phyloP scores from a whole-genome alignment of 225 moss, liverwort and hornwort species.

The Climacium dendroides region DNA sequence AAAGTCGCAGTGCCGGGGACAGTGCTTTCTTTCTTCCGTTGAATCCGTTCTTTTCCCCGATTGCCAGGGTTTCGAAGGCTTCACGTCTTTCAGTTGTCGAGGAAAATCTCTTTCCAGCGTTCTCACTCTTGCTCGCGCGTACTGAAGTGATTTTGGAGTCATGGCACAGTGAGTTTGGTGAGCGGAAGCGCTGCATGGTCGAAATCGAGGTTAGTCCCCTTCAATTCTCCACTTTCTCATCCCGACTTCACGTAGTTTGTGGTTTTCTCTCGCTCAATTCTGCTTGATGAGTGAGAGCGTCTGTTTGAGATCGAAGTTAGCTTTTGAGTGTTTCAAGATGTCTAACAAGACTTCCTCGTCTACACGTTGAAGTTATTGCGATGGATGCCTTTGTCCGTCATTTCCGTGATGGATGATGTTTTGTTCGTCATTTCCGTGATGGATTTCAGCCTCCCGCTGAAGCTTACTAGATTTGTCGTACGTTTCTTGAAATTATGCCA shows the following conservation, averaged over 20 bases:
- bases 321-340: too few species aligned
- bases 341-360: neutral
- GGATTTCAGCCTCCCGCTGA: neutral
- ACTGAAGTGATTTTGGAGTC: neutral
- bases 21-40: neutral
- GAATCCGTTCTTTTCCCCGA: neutral
- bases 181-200: neutral
- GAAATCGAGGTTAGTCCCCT: neutral
- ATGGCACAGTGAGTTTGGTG: neutral
- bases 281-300: neutral
- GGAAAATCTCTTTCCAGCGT: neutral
- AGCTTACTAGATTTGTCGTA: neutral
- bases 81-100: neutral
- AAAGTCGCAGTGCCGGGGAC: accelerated
- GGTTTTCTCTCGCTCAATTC: neutral
- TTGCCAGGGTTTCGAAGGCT: too few species aligned
- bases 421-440: neutral
- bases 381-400: neutral
- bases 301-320: neutral
- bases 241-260: too few species aligned
- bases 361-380: neutral
- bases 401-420: neutral
- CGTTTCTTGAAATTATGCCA: neutral
- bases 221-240: neutral
- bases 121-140: neutral